phyloP scores from a whole-genome alignment of 225 moss, liverwort and hornwort genomes.

The Anthoceros angustus region DNA sequence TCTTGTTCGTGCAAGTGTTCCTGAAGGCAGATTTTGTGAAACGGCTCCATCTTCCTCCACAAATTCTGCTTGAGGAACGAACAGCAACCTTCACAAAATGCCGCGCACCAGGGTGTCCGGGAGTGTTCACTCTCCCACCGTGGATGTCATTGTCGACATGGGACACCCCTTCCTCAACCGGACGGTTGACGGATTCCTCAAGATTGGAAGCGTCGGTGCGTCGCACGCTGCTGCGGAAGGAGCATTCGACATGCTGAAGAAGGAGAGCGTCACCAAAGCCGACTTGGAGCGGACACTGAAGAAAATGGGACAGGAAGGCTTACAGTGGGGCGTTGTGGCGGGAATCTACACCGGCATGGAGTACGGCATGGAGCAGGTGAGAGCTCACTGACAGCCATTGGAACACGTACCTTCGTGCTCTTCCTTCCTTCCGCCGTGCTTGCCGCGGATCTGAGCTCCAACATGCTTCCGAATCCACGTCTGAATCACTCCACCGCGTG shows the following conservation, averaged over 20 bases:
- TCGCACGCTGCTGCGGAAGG: constrained; percentile 46
- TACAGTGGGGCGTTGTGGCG: constrained; percentile 61
- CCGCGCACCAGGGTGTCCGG: constrained; percentile 22
- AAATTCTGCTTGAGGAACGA: no score
- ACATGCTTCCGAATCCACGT: no score
- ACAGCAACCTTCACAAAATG: constrained; percentile 16
- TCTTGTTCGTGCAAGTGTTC: no score
- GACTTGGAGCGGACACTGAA: constrained; percentile 39
- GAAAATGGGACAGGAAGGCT: constrained; percentile 40
- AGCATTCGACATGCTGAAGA: constrained; percentile 26
- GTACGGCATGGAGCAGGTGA: constrained; percentile 43
- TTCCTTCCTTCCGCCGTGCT: no score
- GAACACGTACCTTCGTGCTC: no score
- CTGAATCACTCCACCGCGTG: no score
- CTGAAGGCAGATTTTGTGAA: no score
- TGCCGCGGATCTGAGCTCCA: no score
- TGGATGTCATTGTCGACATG: constrained; percentile 57
- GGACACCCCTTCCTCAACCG: constrained; percentile 64
- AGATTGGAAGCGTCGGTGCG: constrained; percentile 53
- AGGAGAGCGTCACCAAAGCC: constrained; percentile 40
- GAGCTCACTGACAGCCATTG: neutral
- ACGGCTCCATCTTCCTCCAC: no score
- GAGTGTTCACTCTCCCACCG: constrained; percentile 29
- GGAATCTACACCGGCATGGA: constrained; percentile 64
- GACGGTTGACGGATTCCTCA: constrained; percentile 57